Evolutionary conservation across 75 land plant species (phyloP).

Genomic region (Cupressus sempervirens): DNA sequence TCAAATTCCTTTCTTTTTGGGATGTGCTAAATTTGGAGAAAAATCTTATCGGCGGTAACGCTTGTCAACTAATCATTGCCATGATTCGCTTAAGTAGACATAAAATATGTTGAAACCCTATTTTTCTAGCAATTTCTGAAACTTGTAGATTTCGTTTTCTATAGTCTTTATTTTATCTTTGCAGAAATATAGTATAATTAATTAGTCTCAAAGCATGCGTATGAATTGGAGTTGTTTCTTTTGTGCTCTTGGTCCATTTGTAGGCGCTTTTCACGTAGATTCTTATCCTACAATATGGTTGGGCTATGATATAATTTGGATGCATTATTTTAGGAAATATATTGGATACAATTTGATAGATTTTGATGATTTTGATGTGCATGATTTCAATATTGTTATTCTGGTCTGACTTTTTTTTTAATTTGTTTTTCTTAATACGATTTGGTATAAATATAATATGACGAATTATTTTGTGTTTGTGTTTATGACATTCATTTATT

Average conservation of each 20-base stretch:
- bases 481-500: too few relatives aligned
- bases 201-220: background rate
- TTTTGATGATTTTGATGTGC: background rate
- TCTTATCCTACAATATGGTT: background rate
- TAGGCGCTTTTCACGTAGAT: background rate
- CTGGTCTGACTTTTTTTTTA: too few relatives aligned
- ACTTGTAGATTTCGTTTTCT: background rate
- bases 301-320: background rate
- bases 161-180: background rate
- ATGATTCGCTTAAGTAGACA: background rate
- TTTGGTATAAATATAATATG: too few relatives aligned
- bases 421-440: too few relatives aligned
- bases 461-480: too few relatives aligned
- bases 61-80: background rate
- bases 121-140: background rate
- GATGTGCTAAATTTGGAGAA: slow-evolving; percentile 16
- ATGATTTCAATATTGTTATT: too few relatives aligned
- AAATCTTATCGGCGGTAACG: background rate
- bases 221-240: background rate
- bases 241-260: background rate
- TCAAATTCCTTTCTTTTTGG: slow-evolving; percentile 86
- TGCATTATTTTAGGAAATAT: background rate
- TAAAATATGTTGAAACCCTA: background rate
- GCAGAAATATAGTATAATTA: background rate
- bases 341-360: background rate